These are phyloP conservation scores for Globisporangium sylvaticum DNA, from an alignment of 352 stramenopile species.

Conservation along the genomic window DNA sequence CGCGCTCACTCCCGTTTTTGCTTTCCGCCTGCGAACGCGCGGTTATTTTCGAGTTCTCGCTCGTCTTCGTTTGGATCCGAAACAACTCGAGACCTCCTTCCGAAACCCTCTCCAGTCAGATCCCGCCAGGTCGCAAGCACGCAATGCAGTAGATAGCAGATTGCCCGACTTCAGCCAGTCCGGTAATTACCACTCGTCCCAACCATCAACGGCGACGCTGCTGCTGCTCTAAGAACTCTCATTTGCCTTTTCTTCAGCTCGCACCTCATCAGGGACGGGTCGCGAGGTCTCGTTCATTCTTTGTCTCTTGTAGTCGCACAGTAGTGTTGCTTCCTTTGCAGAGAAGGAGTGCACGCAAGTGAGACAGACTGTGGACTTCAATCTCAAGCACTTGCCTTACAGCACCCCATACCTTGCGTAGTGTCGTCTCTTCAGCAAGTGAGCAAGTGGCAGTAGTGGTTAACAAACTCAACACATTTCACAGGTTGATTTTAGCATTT, in stretches of 20 bases:
- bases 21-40: not conserved
- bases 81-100: not conserved
- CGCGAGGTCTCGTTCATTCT: not conserved
- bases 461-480: not conserved
- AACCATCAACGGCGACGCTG: not conserved
- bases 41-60: not conserved
- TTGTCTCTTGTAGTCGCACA: not conserved
- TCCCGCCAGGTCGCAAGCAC: not conserved
- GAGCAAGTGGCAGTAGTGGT: not conserved
- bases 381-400: not conserved
- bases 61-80: not conserved
- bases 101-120: not conserved
- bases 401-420: not conserved
- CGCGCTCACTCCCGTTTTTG: constrained; percentile 1
- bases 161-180: not conserved
- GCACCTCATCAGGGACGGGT: constrained; percentile 4
- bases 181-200: not conserved
- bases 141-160: not conserved
- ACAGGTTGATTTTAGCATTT: not conserved
- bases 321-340: not conserved
- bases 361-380: not conserved
- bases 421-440: not conserved
- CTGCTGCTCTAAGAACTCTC: not conserved
- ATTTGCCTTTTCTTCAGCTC: not conserved
- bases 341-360: not conserved